Evolutionary conservation across 2,329 filamentous ascomycete genomes (phyloP), one percentile per base, ranked within the genome.

Genomic region (Leptodontidium sp.): DNA sequence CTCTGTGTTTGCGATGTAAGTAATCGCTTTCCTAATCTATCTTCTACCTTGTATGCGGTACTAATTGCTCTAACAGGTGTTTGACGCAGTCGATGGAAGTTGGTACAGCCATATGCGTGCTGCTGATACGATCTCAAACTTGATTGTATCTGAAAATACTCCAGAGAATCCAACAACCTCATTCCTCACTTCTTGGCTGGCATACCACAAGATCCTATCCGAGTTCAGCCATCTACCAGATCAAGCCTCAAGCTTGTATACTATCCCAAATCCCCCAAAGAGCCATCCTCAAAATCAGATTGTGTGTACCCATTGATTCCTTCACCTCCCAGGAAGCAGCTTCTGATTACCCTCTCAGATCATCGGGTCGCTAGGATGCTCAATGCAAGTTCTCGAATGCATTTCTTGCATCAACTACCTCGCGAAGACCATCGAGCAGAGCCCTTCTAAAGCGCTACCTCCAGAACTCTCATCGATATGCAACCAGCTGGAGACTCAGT

Each of bases 81-180:
- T 57, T 21, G 53, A 57, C n/a, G 32, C 29, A n/a, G 53, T 57
- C 2, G 53, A 57, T 38, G 32, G 53, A 57, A 57, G 53, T 14
- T 57, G 32, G 15, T 38, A 57, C 11, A 21, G 17, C 32, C 53
- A 57, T 57, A 38, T 57, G 32, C 32, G 32, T 2, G 53, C 53
- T 35, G 29, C 32, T n/a, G 53, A 57, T 57, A 38, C 32, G 5
- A 57, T 57, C 29, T 57, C 32, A n/a, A 15, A 57, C 4, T 38
- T n/a, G 29, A 21, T 57, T 6, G 21, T 2, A 9, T 15, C 53
- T 38, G 15, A 38, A 12, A 5, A 38, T 21, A 38, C 29, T 6
- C 29, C 53, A 21, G n/a, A n/a, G 0, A 15, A 21, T n/a, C 32
- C 29, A 15, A 35, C 32, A 4, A 8, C 15, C 2, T 35, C 6